Conservation (phyloP, 73 alveolate genomes). For the Chromera velia region DNA sequence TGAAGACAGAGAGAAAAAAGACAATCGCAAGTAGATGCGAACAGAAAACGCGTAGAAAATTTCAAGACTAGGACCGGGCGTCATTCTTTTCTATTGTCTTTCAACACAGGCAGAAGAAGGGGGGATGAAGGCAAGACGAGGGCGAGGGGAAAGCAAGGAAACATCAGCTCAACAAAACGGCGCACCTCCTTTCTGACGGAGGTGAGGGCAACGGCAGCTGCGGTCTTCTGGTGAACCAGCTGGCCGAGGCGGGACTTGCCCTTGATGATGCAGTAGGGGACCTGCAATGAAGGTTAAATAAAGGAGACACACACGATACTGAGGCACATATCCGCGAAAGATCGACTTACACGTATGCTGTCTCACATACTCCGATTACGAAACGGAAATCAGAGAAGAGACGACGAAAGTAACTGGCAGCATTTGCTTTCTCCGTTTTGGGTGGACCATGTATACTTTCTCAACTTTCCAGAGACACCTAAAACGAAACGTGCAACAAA, state of each 20-base stretch:
- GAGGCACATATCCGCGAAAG: too few species aligned
- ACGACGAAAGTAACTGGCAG: background rate
- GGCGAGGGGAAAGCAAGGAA: background rate
- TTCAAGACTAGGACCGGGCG: background rate
- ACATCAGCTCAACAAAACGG: conserved; percentile 43
- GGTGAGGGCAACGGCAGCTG: conserved; percentile 93
- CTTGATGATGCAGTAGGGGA: conserved; percentile 49
- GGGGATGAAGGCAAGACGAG: background rate
- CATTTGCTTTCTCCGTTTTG: background rate
- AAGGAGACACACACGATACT: too few species aligned
- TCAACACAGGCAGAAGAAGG: background rate
- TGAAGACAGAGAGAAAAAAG: background rate
- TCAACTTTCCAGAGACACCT: background rate
- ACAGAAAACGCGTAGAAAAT: background rate
- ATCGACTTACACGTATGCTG: too few species aligned
- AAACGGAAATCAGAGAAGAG: background rate
- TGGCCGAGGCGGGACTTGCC: conserved; percentile 89
- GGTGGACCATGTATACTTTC: background rate
- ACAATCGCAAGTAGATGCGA: background rate
- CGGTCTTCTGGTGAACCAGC: conserved; percentile 93
- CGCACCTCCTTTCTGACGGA: conserved; percentile 86
- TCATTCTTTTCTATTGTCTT: background rate
- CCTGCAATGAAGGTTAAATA: background rate
- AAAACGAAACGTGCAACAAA: background rate
- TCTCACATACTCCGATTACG: too few species aligned